Conservation (phyloP, 2,329 filamentous ascomycete species). For the Madurella mycetomatis region DNA sequence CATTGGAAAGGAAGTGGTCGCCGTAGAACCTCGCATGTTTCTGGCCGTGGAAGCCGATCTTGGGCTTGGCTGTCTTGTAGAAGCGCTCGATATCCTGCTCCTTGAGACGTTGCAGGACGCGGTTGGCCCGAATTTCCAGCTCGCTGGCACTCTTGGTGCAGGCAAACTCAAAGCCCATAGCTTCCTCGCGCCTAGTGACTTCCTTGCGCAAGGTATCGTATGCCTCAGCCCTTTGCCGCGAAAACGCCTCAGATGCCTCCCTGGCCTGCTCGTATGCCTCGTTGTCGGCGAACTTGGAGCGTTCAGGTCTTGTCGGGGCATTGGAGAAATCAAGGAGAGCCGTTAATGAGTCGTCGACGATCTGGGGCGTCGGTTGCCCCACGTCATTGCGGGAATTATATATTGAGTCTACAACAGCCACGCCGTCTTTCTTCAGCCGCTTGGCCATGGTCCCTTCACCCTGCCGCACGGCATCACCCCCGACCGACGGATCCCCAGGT, state of each 20-base stretch:
- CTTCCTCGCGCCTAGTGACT: constrained; percentile 5
- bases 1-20: constrained; percentile 57
- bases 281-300: not conserved
- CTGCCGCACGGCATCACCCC: constrained; percentile 4
- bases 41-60: constrained; percentile 41
- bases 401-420: not conserved
- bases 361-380: not conserved
- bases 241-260: constrained; percentile 2
- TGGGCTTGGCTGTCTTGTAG: constrained; percentile 32
- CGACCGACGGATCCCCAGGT: not conserved
- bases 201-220: constrained; percentile 13
- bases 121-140: constrained; percentile 34
- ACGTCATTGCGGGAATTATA: no score
- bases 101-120: constrained; percentile 38
- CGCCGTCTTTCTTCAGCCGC: not conserved
- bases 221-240: not conserved
- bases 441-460: not conserved
- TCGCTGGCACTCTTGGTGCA: constrained; percentile 15
- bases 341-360: not conserved
- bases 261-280: not conserved
- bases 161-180: constrained; percentile 17
- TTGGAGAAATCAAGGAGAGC: not conserved
- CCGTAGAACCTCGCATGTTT: constrained; percentile 42
- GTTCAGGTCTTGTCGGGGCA: not conserved
- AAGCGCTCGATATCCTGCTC: constrained; percentile 33